phyloP scores from a whole-genome alignment of 257 asterid species.

The Nicotiana obtusifolia region DNA sequence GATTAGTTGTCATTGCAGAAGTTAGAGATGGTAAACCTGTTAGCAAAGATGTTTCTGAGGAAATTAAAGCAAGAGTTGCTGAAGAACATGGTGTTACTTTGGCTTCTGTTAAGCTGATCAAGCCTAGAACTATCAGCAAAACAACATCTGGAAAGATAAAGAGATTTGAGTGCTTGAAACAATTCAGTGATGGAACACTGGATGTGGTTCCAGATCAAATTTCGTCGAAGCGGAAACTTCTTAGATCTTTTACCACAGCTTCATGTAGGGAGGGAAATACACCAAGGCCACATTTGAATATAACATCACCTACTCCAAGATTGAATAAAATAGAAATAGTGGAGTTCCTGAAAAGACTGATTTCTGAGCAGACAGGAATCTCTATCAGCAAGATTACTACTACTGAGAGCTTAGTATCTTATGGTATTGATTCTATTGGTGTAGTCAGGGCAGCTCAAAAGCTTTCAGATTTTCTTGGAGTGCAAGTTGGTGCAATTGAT shows the following conservation, averaged over 20 bases:
- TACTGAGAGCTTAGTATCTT: conserved; percentile 52
- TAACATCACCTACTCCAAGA: conserved; percentile 20
- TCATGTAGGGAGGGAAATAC: conserved; percentile 68
- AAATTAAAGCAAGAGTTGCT: conserved; percentile 47
- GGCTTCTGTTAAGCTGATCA: conserved; percentile 59
- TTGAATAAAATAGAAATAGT: conserved; percentile 39
- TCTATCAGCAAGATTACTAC: conserved; percentile 51
- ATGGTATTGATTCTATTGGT: conserved; percentile 92
- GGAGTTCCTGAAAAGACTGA: conserved; percentile 49
- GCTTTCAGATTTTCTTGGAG: conserved; percentile 76
- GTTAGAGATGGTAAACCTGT: conserved; percentile 56
- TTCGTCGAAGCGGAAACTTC: conserved; percentile 32
- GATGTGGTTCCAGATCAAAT: conserved; percentile 47
- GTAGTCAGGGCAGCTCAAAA: conserved; percentile 92
- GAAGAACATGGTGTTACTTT: conserved; percentile 75
- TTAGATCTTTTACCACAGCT: conserved; percentile 69
- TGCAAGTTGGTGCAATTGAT: conserved; percentile 82
- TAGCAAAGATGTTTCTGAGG: conserved; percentile 41
- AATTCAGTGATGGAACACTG: conserved; percentile 59
- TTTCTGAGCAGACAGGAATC: conserved; percentile 66
- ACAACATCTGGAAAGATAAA: conserved; percentile 78
- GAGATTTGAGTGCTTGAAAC: conserved; percentile 77
- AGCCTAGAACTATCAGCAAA: conserved; percentile 71
- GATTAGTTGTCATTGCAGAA: conserved; percentile 80
- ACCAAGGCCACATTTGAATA: conserved; percentile 46